phyloP scores from a whole-genome alignment of 495 filamentous ascomycete genomes.

The Penicillium ochrochloron region DNA sequence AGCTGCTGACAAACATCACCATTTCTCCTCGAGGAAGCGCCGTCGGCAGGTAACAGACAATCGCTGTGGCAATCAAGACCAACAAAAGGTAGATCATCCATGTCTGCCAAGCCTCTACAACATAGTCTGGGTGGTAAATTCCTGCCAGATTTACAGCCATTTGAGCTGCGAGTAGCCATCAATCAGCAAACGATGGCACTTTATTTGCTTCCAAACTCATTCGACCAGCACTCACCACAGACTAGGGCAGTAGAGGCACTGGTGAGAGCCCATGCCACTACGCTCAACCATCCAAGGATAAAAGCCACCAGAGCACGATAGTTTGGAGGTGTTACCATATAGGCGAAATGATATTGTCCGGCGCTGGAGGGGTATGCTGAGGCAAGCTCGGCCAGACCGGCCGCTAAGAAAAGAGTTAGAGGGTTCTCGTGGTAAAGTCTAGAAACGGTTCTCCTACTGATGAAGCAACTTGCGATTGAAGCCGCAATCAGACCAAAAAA shows the following conservation, averaged over 20 bases:
- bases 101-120: neutral
- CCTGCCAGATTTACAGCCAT: neutral
- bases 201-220: neutral
- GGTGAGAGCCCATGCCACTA: neutral
- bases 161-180: neutral
- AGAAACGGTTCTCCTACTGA: neutral
- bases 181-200: neutral
- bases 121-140: neutral
- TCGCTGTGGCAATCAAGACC: neutral
- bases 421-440: neutral
- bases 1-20: neutral
- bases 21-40: neutral
- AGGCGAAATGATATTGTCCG: neutral
- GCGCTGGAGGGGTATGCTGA: neutral
- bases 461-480: neutral
- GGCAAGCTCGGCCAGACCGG: neutral
- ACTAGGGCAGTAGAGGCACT: neutral
- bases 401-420: neutral
- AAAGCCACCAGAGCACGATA: neutral
- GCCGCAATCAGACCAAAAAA: conserved; percentile 11
- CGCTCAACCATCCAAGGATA: neutral
- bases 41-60: neutral
- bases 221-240: neutral
- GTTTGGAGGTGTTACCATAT: neutral
- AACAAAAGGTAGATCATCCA: neutral